Base-by-base conservation (phyloP, 1,284 basidiomycete genomes). In the Mycena sp. region DNA sequence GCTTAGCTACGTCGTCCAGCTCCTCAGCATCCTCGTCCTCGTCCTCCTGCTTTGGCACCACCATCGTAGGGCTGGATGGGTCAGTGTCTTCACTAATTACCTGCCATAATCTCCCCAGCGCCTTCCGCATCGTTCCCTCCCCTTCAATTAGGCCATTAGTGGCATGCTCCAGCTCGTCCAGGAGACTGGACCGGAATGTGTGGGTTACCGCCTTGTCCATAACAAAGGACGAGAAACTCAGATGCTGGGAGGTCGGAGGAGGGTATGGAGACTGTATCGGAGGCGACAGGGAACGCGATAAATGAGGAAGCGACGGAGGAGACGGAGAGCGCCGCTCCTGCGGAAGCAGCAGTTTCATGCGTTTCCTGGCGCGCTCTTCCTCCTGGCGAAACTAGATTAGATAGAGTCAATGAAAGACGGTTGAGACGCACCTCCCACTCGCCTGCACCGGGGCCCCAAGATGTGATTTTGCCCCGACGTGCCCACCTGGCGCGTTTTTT, bases 141-240 rank as follows among this genome's bases (percentile, higher is more conserved):
- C 90, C 91, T 75, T 93, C 90, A 43, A 94, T 89, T 32, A 94
- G 84, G 40, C 85, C 86, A 71, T 92, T 92, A 16, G 91, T 92
- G 12, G 90, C 87, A 58, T 88, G 80, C 71, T 93, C 91, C 17
- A 94, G 81, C 70, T 93, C 91, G 64, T 89, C 86, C n/a, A 93
- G 77, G 45, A 92, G 77, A 52, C 80, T 82, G 28, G 92, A 91
- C 32, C 92, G 88, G 75, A 92, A 94, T 3, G 91, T 87, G 73
- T 91, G 90, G 17, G 90, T 92, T n/a, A 91, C 86, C 12, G 90
- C 84, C 65, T 89, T 91, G 74, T 94, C 92, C 82, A 94, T 84
- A 21, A 94, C 90, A 70, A 92, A 92, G 0, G 92, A 91, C n/a
- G 90, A 83, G 75, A 90, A 93, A 64, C 83, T 89, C 57, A 87